Percentiles rank a stretch among this genome's conserved stretches.
Evolutionary conservation across 2,329 filamentous ascomycete genomes (phyloP).

Genomic region (Madurella mycetomatis): DNA sequence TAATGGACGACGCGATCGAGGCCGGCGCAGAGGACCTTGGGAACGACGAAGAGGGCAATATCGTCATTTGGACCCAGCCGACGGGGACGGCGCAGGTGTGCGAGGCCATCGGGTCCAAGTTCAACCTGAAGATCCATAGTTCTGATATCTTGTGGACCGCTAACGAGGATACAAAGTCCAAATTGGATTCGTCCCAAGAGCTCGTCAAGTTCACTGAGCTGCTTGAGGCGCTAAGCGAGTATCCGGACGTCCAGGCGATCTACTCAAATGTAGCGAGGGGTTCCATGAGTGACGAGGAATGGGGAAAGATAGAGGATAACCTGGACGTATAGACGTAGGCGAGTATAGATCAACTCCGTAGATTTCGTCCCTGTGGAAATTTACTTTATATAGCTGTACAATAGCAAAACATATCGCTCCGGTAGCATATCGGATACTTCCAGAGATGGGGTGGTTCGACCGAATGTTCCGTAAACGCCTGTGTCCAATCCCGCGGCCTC

Average conservation of each 20-base stretch:
- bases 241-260: constrained; percentile 70
- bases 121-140: constrained; percentile 64
- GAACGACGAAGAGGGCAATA: constrained; percentile 60
- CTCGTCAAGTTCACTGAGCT: constrained; percentile 57
- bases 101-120: constrained; percentile 56
- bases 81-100: constrained; percentile 60
- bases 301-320: constrained; percentile 50
- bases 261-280: constrained; percentile 65
- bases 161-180: constrained; percentile 71
- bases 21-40: constrained; percentile 74
- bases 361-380: background rate
- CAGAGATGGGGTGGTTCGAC: constrained; percentile 6
- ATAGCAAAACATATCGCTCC: constrained; percentile 15
- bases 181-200: constrained; percentile 53
- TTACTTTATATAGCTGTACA: constrained; percentile 29
- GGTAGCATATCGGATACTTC: background rate
- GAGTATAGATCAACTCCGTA: constrained; percentile 1
- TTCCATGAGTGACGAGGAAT: constrained; percentile 47
- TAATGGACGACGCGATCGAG: constrained; percentile 80
- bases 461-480: constrained; percentile 12
- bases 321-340: constrained; percentile 39
- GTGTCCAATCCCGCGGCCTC: background rate
- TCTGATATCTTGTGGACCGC: constrained; percentile 82
- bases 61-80: constrained; percentile 68
- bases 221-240: constrained; percentile 57